phyloP scores from a whole-genome alignment of 805 yeast species.

The Candida succiphila region DNA sequence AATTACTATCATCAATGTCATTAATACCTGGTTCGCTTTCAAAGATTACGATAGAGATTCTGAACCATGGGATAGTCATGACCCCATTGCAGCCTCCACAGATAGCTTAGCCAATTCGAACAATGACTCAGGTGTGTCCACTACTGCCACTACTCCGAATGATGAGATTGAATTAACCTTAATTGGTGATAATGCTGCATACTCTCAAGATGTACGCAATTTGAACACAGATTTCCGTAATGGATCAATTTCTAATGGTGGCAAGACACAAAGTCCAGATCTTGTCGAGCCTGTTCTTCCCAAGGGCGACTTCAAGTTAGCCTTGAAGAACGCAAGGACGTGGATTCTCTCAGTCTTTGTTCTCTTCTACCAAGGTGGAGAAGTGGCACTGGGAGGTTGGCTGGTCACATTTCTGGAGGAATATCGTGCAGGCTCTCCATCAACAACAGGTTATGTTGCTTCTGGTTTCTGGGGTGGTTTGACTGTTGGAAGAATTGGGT shows the following conservation, averaged over 20 bases:
- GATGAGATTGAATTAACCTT: slow-evolving; percentile 1
- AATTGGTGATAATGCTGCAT: slow-evolving; percentile 7
- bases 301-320: slow-evolving; percentile 23
- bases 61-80: slow-evolving; percentile 23
- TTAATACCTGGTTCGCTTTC: slow-evolving; percentile 34
- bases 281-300: slow-evolving; percentile 13
- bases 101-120: background rate
- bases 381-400: slow-evolving; percentile 66
- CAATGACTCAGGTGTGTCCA: background rate
- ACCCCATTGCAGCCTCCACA: slow-evolving; percentile 4
- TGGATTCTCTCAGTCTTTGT: slow-evolving; percentile 44
- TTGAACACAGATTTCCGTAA: slow-evolving; percentile 3
- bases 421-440: slow-evolving; percentile 37
- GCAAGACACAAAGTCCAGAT: slow-evolving; percentile 1
- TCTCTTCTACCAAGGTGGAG: slow-evolving; percentile 60
- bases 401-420: slow-evolving; percentile 50
- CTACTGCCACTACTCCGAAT: background rate
- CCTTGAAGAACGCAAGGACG: slow-evolving; percentile 29
- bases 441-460: slow-evolving; percentile 49
- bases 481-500: slow-evolving; percentile 48
- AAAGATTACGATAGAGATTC: slow-evolving; percentile 36
- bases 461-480: slow-evolving; percentile 69
- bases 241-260: background rate
- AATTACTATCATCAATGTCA: slow-evolving; percentile 22
- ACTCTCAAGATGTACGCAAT: slow-evolving; percentile 7